A percentile compares a stretch with the other conserved stretches of the same genome.
Evolutionary conservation across 495 filamentous ascomycete species (phyloP).

Genomic region (Baudoinia panamericana): DNA sequence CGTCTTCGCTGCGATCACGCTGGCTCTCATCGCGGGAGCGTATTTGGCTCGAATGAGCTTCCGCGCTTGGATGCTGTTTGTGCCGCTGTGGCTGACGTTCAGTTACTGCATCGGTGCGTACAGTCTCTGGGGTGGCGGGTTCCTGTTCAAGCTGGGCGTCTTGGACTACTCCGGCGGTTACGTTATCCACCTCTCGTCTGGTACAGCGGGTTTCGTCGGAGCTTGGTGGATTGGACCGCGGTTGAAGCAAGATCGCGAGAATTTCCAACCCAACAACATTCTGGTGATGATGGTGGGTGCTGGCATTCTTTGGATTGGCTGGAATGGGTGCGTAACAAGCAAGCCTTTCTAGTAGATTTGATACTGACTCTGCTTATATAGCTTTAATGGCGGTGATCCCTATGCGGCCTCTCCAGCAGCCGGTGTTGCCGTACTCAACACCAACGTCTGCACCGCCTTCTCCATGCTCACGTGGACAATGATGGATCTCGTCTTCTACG

Average conservation of each 20-base stretch:
- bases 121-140: slow-evolving; percentile 45
- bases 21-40: slow-evolving; percentile 40
- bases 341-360: no score
- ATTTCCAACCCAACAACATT: slow-evolving; percentile 41
- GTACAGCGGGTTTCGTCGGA: slow-evolving; percentile 43
- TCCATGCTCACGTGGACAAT: slow-evolving; percentile 39
- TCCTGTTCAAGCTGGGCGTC: slow-evolving; percentile 38
- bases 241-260: slow-evolving; percentile 37
- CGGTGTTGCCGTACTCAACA: slow-evolving; percentile 45
- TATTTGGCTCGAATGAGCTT: slow-evolving; percentile 43
- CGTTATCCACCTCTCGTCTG: slow-evolving; percentile 45
- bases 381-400: slow-evolving; percentile 45
- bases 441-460: slow-evolving; percentile 42
- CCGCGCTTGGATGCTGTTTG: slow-evolving; percentile 44
- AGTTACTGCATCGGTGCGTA: slow-evolving; percentile 35
- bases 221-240: slow-evolving; percentile 43
- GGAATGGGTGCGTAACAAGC: slow-evolving; percentile 34
- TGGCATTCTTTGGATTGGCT: slow-evolving; percentile 46
- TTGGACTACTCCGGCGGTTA: slow-evolving; percentile 49
- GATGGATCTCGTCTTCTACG: slow-evolving; percentile 37
- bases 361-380: no score
- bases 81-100: slow-evolving; percentile 44
- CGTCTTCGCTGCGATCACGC: slow-evolving; percentile 46
- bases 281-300: slow-evolving; percentile 39
- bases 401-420: slow-evolving; percentile 42